Conservation (phyloP, 306 rosid genomes). For the Gynostemma pentaphyllum region DNA sequence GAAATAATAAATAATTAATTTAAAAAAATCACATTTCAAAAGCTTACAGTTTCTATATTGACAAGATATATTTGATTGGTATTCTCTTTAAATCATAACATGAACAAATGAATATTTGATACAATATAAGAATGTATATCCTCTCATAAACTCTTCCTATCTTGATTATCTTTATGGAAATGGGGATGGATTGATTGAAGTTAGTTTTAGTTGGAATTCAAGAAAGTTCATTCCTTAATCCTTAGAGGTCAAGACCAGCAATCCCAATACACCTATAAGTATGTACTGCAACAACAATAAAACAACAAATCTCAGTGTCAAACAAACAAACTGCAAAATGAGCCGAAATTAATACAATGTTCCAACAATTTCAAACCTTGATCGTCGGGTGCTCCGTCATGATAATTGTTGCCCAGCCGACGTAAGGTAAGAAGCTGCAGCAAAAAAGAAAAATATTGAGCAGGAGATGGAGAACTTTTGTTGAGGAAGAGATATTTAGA, state of each 20-base stretch:
- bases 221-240: slow-evolving; percentile 7
- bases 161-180: too few relatives aligned
- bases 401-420: slow-evolving; percentile 58
- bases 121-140: too few relatives aligned
- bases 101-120: too few relatives aligned
- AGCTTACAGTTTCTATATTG: too few relatives aligned
- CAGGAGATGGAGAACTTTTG: not conserved
- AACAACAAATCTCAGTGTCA: slow-evolving; percentile 1
- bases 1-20: too few relatives aligned
- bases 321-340: not conserved
- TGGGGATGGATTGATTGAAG: not conserved
- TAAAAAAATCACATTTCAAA: too few relatives aligned
- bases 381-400: slow-evolving; percentile 59
- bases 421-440: slow-evolving; percentile 63
- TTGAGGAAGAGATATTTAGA: not conserved
- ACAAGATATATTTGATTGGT: too few relatives aligned
- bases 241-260: slow-evolving; percentile 27
- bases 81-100: too few relatives aligned
- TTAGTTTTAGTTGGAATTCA: too few relatives aligned
- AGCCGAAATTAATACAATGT: not conserved
- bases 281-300: slow-evolving; percentile 31
- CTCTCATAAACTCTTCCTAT: slow-evolving; percentile 1
- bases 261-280: slow-evolving; percentile 30
- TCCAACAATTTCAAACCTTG: slow-evolving; percentile 40
- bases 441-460: slow-evolving; percentile 2